phyloP scores from a whole-genome alignment of 2,329 filamentous ascomycete genomes.

The Dactylellina sp. region DNA sequence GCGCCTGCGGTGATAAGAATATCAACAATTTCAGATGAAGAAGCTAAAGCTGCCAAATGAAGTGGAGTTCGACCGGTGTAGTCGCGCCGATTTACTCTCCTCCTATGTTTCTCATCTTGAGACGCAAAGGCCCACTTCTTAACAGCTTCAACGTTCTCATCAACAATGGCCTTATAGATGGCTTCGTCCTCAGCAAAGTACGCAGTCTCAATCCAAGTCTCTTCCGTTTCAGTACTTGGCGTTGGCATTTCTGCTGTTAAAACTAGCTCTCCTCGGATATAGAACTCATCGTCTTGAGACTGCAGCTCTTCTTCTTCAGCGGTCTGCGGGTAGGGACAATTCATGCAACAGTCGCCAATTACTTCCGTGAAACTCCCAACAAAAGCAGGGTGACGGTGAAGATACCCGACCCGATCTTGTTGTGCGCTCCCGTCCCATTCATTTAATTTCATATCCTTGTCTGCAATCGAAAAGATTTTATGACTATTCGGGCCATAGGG shows the following conservation, averaged over 20 bases:
- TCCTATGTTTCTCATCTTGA: conserved; percentile 74
- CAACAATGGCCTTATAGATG: conserved; percentile 83
- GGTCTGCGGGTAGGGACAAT: conserved; percentile 76
- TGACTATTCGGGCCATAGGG: conserved; percentile 63
- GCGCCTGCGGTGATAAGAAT: conserved; percentile 78
- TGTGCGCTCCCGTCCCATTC: conserved; percentile 80
- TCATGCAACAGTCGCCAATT: conserved; percentile 82
- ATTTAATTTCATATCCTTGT: conserved; percentile 69
- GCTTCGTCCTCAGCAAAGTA: conserved; percentile 82
- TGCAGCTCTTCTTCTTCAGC: conserved; percentile 77
- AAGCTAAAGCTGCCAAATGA: conserved; percentile 79
- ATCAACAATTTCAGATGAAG: conserved; percentile 74
- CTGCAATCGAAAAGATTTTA: conserved; percentile 70
- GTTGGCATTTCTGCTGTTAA: conserved; percentile 85
- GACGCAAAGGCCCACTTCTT: conserved; percentile 71
- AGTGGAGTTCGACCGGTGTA: conserved; percentile 82
- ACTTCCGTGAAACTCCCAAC: conserved; percentile 81
- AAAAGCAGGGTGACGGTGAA: conserved; percentile 83
- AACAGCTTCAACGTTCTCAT: conserved; percentile 77
- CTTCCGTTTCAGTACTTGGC: conserved; percentile 70
- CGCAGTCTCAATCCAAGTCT: conserved; percentile 72
- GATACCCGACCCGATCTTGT: conserved; percentile 75
- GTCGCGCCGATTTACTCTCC: conserved; percentile 78
- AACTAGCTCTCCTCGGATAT: conserved; percentile 76
- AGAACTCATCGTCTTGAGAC: conserved; percentile 77